Evolutionary conservation across 1,139 yeast genomes (phyloP).

Genomic region (Zhuliangozyma parablackwelliae): DNA sequence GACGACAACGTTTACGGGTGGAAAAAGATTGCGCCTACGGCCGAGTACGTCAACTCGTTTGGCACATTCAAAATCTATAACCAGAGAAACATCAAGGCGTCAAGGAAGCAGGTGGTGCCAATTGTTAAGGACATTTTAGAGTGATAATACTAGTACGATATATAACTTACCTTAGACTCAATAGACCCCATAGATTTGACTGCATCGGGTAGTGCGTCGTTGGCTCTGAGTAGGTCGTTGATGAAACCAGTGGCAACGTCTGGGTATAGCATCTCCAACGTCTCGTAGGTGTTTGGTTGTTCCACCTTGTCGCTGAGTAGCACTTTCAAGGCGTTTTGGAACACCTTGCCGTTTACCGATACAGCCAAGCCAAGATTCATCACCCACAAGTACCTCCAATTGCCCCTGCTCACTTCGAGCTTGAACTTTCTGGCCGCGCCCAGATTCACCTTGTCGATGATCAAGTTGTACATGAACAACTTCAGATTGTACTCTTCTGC

Average conservation of each 20-base stretch:
- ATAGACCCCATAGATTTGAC: slow-evolving; percentile 8
- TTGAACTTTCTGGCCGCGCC: slow-evolving; percentile 49
- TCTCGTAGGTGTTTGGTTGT: slow-evolving; percentile 33
- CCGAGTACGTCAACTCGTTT: slow-evolving; percentile 9
- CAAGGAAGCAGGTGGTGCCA: slow-evolving; percentile 88
- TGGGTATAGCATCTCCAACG: slow-evolving; percentile 22
- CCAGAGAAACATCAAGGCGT: slow-evolving; percentile 57
- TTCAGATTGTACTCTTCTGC: slow-evolving; percentile 23
- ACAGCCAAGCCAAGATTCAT: slow-evolving; percentile 46
- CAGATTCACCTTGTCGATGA: slow-evolving; percentile 44
- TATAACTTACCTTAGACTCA: slow-evolving; percentile 8
- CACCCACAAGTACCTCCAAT: slow-evolving; percentile 61
- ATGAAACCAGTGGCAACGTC: slow-evolving; percentile 22
- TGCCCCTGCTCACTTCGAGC: slow-evolving; percentile 59
- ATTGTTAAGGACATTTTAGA: slow-evolving; percentile 34
- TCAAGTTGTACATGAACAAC: slow-evolving; percentile 32
- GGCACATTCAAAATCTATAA: slow-evolving; percentile 30
- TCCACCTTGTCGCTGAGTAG: slow-evolving; percentile 16
- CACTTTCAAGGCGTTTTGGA: slow-evolving; percentile 37
- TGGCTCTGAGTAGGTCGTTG: slow-evolving; percentile 16
- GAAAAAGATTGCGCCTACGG: slow-evolving; percentile 10
- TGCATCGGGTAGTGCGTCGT: slow-evolving; percentile 14
- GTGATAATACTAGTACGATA: slow-evolving; percentile 2
- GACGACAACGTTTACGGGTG: slow-evolving; percentile 15
- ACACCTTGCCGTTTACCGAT: slow-evolving; percentile 13